Evolutionary conservation across 2,329 filamentous ascomycete genomes (phyloP), one percentile per base, ranked within the genome.

Genomic region (Aspergillus hiratsukae): DNA sequence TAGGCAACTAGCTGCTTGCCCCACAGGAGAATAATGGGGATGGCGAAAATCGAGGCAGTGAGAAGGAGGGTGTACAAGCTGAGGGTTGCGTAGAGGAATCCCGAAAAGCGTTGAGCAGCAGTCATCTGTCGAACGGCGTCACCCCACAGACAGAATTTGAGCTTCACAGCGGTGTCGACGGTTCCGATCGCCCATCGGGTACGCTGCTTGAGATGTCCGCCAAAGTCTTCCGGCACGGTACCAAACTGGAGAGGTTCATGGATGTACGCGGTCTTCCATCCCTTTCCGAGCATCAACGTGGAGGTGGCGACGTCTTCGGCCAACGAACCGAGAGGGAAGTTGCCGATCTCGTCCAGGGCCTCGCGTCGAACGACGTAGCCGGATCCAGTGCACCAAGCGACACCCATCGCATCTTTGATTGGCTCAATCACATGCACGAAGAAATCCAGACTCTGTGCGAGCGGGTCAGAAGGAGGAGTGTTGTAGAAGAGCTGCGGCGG

Each of bases 351-450:
- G 19, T 84, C 80, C 3, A 87, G 73, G 5, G 85, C 84, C 53
- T 78, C 71, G n/a, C 84, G 81, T 3, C 84, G 81, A 28, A 81
- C 78, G 4, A 83, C 72, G 61, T 85, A 87, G 6, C 85, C 85
- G 4, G 84, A 86, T 4, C 85, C 84, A n/a, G 82, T 84, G 62
- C 83, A 86, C 79, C 83, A 84, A n/a, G 83, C 83, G 4, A 83
- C 81, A 70, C 73, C 74, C 28, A 75, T 66, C 0, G 72, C 70
- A 57, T 80, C 78, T 58, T 78, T 78, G 43, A 76, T 75, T 4
- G 72, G 71, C 58, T 80, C 78, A 48, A 74, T 75, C n/a, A 78
- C 71, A 66, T 84, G 81, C 9, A 83, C 81, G 66, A 86, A 85
- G 59, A 81, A 80, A 63, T 84, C 80, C 46, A 85, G 76, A 65